Base-by-base conservation (phyloP, 2,329 filamentous ascomycete species). In the Clonostachys chloroleuca region DNA sequence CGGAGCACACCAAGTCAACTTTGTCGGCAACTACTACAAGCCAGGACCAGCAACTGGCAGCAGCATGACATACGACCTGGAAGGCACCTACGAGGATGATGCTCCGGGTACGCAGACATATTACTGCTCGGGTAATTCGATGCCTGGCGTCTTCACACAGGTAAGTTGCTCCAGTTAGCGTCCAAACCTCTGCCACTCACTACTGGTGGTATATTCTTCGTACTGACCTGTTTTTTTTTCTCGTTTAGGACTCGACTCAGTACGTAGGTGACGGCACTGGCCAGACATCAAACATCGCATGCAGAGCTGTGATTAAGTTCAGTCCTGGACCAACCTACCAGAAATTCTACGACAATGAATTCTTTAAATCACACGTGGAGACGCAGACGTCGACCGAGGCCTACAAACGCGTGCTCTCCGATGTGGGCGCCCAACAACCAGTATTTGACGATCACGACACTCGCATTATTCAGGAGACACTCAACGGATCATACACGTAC, bases 11-110 rank as follows among this genome's bases (percentile, higher is more conserved):
- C 51, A 64, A 49, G 61, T 55, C 41, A 61, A 61, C 48, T 63
- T 65, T 42, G 61, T 65, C 10, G 57, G 58, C 12, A 66, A 65
- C 47, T 50, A 59, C 40, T 65, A 65, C 51, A 65, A 64, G 48
- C 57, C 49, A 33, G 63, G 63, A 0, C 62, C 63, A 14, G 56
- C 59, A 6, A 62, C 58, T 20, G 54, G 42, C 4, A 52, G 57
- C 36, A 39, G 17, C 14, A 39, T 39, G 6, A 60, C 54, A 3
- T 64, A 58, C 43, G 56, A 52, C n/a, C 44, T 42, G 13, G 40
- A 42, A 13, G 40, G 16, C 40, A 42, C 40, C 48, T 65, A 62
- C 40, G 62, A 65, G 47, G 59, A 65, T 40, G 53, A 55, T n/a
- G 49, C 60, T 17, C 60, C 60, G 1, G 62, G 62, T 5, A 55